Evolutionary conservation across 176 grass and related monocot genomes (phyloP), one percentile per base, ranked within the genome.

Genomic region (Raddia distichophylla): DNA sequence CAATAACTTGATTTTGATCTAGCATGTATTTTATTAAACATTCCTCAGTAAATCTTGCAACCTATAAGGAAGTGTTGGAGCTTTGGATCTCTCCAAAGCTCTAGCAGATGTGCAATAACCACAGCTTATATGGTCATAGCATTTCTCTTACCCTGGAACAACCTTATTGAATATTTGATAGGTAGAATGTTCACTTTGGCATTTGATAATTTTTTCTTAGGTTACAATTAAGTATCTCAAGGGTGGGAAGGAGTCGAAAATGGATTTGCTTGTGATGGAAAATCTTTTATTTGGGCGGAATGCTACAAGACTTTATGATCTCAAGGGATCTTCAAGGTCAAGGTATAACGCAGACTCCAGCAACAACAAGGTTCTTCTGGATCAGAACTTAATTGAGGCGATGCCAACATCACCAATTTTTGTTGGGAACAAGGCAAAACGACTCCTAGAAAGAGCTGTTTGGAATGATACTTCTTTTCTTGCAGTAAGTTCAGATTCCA

Each of bases 371-470:
- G 96, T 98, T 34, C 90, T 98, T 75, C 96, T 98, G 84, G 96
- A 98, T 85, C 93, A 98, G 87, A 98, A 98, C 82, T 93, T 98
- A 79, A 91, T 98, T 35, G 96, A 98, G 69, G 89, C 93, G 65
- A 98, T 98, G 96, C 96, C 96, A 52, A 98, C 84, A n/a, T 98
- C 96, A 16, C 96, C 96, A 6, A 98, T 98, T 91, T 98, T 98
- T 86, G 92, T 98, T n/a, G 96, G 96, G 77, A 95, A 98, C 88
- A 98, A 98, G 79, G 96, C 96, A 56, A 98, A 98, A 67, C 80
- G 96, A 67, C 70, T 98, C 44, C 73, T 98, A 45, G 96, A 93
- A 87, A 93, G 96, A 75, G 96, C 96, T 89, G 93, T 98, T 84
- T 98, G 96, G 96, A 98, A 98, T 35, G 96, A 98, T 80, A 95